Base-by-base conservation (phyloP, 1,139 yeast genomes). In the Wickerhamomyces sp. region DNA sequence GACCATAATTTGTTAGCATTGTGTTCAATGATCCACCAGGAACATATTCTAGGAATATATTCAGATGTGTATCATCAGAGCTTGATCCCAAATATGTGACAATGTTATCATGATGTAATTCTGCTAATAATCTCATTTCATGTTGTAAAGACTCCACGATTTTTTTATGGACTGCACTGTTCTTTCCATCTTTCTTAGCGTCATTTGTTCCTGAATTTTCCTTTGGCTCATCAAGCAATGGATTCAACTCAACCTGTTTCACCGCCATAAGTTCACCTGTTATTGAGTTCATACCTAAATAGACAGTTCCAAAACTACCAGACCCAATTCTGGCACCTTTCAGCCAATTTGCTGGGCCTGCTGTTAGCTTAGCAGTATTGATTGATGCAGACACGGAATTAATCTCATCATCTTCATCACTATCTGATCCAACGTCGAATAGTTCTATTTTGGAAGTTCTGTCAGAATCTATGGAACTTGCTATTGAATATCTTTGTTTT, bases 221-320 rank as follows among this genome's bases (percentile, higher is more conserved):
- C 9, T 44, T 50, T 4, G 53, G 44, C 6, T 48, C 58, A 37
- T 56, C 55, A 40, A 41, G 52, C 37, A 52, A 48, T 29, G 52
- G 61, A 46, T 46, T 63, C 51, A 90, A 64, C 38, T 84, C 84
- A 0, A 93, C 96, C 62, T 91, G 97, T 59, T 93, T 93, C 13
- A 93, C 96, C 0, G 98, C 99, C 96, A 93, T 89, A 45, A 93
- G 71, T 60, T 90, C 98, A 38, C 99, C 99, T 0, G 96, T 90
- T 39, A 84, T 69, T 1, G 96, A 87, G 61, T 90, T 89, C 84
- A 93, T 82, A 1, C 97, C 99, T 38, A 93, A 71, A 54, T 85
- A 91, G 1, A 93, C 99, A 3, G 89, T 83, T 33, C 98, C 99
- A 70, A 90, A 93, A 53, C 95, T 84, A 4, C 99, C 99, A 4